Base-by-base conservation (phyloP, 257 asterid species). In the Plectranthus barbatus region DNA sequence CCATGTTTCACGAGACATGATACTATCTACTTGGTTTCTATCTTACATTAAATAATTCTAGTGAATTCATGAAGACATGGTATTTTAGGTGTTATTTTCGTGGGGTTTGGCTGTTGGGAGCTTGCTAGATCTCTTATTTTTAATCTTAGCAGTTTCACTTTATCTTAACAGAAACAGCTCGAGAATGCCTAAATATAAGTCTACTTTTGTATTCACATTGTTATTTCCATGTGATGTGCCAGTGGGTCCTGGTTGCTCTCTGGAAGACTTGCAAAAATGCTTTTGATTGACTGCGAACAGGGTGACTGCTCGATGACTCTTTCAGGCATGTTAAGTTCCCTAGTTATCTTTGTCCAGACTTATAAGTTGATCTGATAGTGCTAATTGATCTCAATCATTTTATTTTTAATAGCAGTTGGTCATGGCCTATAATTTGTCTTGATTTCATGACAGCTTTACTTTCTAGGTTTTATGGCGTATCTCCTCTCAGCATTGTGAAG, bases 211-310 rank as follows among this genome's bases (percentile, higher is more conserved):
- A 54, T 68, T 63, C 47, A 67, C 64, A 33, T 31, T 78, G 29
- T 21, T 29, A 55, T 71, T 62, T 44, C 55, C 41, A 9, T 57
- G 64, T 17, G 51, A 60, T 76, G 51, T 72, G 49, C 40, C 82
- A 85, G 97, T 62, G 93, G 86, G 50, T 79, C 97, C 18, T 89
- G 99, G 92, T 70, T 90, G 84, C 95, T 92, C 77, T 86, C 99
- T 66, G 97, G 94, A 62, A 81, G 94, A 75, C 95, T 93, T 57
- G 86, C 88, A 23, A 93, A 85, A 83, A 83, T 93, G 95, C 91
- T 93, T 76, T 77, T 78, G 85, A 82, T 85, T 53, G 99, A 93
- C 79, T 85, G 96, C 67, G 99, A 93, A 80, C 91, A 79, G 76
- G 81, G 81, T 76, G 94, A 87, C 71, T 86, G 96, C 82, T 80